phyloP scores from a whole-genome alignment of 345 rosid species.

The Euphorbia tirucalli region DNA sequence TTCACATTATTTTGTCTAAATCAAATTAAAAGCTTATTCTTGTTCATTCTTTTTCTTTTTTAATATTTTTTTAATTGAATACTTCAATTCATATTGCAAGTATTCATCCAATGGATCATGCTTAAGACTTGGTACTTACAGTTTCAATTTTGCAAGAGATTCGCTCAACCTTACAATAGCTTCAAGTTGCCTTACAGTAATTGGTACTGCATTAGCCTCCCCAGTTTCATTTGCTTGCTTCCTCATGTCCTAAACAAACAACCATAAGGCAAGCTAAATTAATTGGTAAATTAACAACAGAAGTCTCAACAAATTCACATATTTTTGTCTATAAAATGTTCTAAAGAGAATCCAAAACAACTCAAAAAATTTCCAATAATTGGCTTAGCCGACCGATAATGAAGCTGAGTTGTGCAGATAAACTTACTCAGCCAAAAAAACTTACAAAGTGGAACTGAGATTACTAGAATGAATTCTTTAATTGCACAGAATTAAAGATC shows the following conservation, averaged over 20 bases:
- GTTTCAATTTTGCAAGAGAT: slow-evolving; percentile 90
- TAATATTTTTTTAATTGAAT: too few species aligned
- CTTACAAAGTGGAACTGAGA: neutral
- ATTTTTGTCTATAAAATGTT: neutral
- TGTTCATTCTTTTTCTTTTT: too few species aligned
- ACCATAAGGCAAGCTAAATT: slow-evolving; percentile 7
- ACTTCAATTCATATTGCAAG: neutral
- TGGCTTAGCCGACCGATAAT: neutral
- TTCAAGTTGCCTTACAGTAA: slow-evolving; percentile 94
- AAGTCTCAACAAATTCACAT: neutral
- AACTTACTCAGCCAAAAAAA: neutral
- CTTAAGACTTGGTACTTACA: slow-evolving; percentile 49
- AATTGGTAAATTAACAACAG: neutral
- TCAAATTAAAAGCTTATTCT: neutral
- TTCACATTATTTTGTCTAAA: too few species aligned
- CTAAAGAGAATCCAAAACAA: neutral
- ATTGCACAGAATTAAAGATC: neutral
- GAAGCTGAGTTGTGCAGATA: neutral
- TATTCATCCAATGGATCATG: neutral
- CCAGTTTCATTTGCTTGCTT: slow-evolving; percentile 94
- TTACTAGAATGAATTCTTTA: neutral
- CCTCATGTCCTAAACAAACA: slow-evolving; percentile 69
- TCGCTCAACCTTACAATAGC: slow-evolving; percentile 90
- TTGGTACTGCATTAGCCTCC: slow-evolving; percentile 79
- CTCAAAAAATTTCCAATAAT: neutral